Evolutionary conservation across 2,329 filamentous ascomycete species (phyloP), one percentile per base, ranked within the genome.

Genomic region (Coniosporium tulheliwenetii): DNA sequence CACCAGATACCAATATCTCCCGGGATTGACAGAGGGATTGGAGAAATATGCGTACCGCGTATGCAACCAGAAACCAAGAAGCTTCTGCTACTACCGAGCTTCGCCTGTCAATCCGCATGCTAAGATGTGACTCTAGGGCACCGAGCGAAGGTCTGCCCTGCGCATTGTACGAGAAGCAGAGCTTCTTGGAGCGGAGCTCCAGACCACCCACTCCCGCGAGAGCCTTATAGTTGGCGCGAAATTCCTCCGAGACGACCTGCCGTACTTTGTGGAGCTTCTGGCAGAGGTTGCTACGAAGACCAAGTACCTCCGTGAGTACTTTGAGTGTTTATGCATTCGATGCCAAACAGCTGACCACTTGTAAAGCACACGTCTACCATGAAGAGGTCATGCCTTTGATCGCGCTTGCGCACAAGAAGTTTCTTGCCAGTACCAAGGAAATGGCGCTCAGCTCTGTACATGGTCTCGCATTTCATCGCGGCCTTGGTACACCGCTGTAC

Each of bases 11-110:
- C 80, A 98, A 71, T 76, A 84, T 48, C 73, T 83, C 51, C 91
- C 91, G 47, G 91, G 91, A 50, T 74, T 95, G 63, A 81, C 89
- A 48, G 81, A 87, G 58, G 89, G 82, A 44, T 75, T 98, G 50
- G 83, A 91, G 70, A 83, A 85, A 63, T 98, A 93, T 70, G 89
- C 93, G 50, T 98, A 95, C 78, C 93, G 93, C 84, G 91, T 86
- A 62, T 53, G 65, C 56, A 26, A 12, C 32, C 14, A 3, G 7
- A 7, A 26, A 26, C 19, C 19, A 26, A 26, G 19, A 7, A 7
- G 19, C 19, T 26, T 26, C 19, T 26, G 4, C 19, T 7, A 26
- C 7, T 26, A 26, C 19, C 7, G 19, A 26, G 19, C 19, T 7
- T 26, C 19, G 19, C 19, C 49, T 44, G 42, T 47, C 50, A 51